Evolutionary conservation across 768 basidiomycete genomes (phyloP).

Genomic region (Naganishia vaughanmartiniae): DNA sequence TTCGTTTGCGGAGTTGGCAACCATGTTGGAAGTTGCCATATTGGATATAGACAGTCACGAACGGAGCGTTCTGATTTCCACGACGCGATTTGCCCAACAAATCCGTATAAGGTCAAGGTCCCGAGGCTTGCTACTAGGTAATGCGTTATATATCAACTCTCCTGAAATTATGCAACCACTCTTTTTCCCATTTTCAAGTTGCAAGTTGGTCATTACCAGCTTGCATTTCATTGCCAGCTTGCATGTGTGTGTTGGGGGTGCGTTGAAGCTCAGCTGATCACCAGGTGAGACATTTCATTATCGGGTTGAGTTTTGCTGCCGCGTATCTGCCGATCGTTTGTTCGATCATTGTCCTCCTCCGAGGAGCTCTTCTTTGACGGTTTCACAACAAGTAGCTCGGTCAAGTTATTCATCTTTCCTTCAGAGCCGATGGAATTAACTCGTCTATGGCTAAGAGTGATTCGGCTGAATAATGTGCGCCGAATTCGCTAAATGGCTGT

Average conservation of each 20-base stretch:
- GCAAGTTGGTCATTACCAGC: too few species aligned
- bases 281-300: neutral
- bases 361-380: too few species aligned
- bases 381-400: neutral
- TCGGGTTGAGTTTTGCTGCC: neutral
- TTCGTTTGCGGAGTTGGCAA: conserved; percentile 10
- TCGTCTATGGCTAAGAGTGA: neutral
- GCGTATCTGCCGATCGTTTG: neutral
- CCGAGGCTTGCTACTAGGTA: too few species aligned
- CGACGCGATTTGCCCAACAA: too few species aligned
- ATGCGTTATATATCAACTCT: neutral
- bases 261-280: neutral
- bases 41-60: neutral
- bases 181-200: neutral
- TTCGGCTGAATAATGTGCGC: neutral
- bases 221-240: too few species aligned
- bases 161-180: neutral
- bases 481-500: neutral
- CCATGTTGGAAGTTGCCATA: neutral
- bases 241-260: neutral
- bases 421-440: neutral
- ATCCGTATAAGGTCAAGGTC: too few species aligned
- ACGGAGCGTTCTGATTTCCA: neutral
- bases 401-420: too few species aligned
- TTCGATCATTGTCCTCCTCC: conserved; percentile 1